These are phyloP conservation scores for Blumeriella jaapii DNA, from an alignment of 2,329 filamentous ascomycete species.

Conservation along the genomic window DNA sequence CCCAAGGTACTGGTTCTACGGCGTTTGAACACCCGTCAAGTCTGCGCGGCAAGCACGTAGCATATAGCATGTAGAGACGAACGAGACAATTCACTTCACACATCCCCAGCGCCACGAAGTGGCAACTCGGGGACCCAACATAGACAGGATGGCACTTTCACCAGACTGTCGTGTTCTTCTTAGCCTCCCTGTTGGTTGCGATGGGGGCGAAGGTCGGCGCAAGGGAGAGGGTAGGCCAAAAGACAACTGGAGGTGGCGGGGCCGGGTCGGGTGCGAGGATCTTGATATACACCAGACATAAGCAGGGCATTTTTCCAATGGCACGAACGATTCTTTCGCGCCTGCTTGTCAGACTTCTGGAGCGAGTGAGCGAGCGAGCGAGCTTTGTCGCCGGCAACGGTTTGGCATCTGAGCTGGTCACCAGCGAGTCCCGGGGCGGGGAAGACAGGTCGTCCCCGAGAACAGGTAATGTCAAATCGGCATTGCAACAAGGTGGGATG, in stretches of 20 bases:
- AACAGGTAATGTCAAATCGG: no score
- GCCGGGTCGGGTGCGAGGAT: no score
- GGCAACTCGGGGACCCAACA: neutral
- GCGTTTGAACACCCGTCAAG: slow-evolving; percentile 2
- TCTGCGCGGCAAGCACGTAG: neutral
- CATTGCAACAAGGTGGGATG: no score
- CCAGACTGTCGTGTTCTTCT: neutral
- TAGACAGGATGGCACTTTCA: neutral
- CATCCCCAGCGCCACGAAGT: neutral
- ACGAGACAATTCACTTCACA: slow-evolving; percentile 2
- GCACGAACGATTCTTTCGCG: slow-evolving; percentile 1
- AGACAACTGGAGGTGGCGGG: no score
- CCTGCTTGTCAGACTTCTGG: neutral
- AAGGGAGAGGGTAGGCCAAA: neutral
- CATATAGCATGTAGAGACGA: slow-evolving; percentile 1
- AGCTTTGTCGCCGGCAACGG: neutral
- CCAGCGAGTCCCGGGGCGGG: no score
- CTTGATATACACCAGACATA: no score
- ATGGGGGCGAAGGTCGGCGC: neutral
- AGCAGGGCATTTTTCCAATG: slow-evolving; percentile 4
- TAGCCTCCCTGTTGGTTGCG: neutral
- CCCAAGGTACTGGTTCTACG: slow-evolving; percentile 25
- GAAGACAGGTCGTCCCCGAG: no score
- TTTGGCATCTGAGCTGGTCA: no score
- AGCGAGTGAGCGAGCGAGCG: neutral